Conservation (phyloP, 306 rosid species). For the Vigna reflexopilosa region DNA sequence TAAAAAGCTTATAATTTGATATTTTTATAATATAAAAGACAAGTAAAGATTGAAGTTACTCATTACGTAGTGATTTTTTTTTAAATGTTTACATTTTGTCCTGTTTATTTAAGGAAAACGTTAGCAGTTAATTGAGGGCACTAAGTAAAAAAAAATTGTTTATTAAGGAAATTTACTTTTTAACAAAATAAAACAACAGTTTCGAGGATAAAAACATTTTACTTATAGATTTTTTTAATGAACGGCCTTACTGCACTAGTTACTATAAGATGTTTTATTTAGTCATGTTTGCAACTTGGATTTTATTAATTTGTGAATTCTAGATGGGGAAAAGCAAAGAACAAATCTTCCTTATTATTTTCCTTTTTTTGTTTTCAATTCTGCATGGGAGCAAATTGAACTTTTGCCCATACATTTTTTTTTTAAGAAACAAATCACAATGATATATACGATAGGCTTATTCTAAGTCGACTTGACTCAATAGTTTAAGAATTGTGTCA, state of each 20-base stretch:
- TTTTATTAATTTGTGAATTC: constrained; percentile 7
- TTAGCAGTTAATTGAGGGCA: not conserved
- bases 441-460: not conserved
- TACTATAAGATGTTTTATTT: constrained; percentile 18
- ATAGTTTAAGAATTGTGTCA: not conserved
- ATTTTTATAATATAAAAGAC: not conserved
- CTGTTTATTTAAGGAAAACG: not conserved
- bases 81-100: not conserved
- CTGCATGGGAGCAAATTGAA: not conserved
- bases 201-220: not conserved
- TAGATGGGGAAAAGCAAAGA: not conserved
- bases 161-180: no score
- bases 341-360: not conserved
- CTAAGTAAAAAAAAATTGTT: not conserved
- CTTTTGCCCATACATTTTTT: not conserved
- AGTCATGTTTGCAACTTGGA: constrained; percentile 20
- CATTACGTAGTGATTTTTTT: not conserved
- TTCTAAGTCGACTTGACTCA: constrained; percentile 19
- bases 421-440: not conserved
- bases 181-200: no score
- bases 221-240: not conserved
- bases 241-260: not conserved
- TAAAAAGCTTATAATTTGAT: not conserved
- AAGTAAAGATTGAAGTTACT: not conserved
- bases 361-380: not conserved